A percentile compares a stretch with the other conserved stretches of the same genome.
These are phyloP conservation scores for Nicotiana tabacum DNA, from an alignment of 257 asterid genomes.

Conservation along the genomic window DNA sequence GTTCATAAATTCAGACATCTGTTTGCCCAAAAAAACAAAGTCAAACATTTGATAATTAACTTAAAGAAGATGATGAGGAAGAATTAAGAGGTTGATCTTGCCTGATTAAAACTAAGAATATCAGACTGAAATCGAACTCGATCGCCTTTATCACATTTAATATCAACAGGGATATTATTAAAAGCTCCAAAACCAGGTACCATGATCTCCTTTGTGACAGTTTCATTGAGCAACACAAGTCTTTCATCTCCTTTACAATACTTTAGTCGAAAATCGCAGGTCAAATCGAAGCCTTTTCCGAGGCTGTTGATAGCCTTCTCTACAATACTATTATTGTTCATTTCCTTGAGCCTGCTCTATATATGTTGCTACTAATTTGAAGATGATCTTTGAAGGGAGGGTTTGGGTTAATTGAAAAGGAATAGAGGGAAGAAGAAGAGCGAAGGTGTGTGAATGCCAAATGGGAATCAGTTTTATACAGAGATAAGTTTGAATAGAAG, in stretches of 20 bases:
- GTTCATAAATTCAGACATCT: constrained; percentile 91
- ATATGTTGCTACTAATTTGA: background rate
- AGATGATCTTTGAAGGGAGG: background rate
- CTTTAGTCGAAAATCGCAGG: constrained; percentile 71
- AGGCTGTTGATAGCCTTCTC: constrained; percentile 60
- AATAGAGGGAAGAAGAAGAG: too few relatives aligned
- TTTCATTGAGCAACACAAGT: constrained; percentile 51
- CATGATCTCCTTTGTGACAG: constrained; percentile 32
- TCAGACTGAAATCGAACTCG: constrained; percentile 79
- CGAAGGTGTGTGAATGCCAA: background rate
- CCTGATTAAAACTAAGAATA: constrained; percentile 76
- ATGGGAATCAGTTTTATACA: background rate
- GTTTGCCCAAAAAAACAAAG: background rate
- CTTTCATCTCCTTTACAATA: constrained; percentile 71
- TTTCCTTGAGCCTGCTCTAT: background rate
- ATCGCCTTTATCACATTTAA: constrained; percentile 86
- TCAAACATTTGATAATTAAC: background rate
- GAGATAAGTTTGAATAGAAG: constrained; percentile 7
- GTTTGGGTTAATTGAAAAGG: too few relatives aligned
- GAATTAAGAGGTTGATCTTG: background rate
- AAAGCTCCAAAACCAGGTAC: constrained; percentile 70
- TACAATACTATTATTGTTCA: constrained; percentile 34
- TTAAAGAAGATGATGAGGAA: background rate
- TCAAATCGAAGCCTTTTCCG: constrained; percentile 79
- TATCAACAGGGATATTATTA: constrained; percentile 46